Evolutionary conservation across 2,329 filamentous ascomycete species (phyloP).

Genomic region (Aspergillus clavatus): DNA sequence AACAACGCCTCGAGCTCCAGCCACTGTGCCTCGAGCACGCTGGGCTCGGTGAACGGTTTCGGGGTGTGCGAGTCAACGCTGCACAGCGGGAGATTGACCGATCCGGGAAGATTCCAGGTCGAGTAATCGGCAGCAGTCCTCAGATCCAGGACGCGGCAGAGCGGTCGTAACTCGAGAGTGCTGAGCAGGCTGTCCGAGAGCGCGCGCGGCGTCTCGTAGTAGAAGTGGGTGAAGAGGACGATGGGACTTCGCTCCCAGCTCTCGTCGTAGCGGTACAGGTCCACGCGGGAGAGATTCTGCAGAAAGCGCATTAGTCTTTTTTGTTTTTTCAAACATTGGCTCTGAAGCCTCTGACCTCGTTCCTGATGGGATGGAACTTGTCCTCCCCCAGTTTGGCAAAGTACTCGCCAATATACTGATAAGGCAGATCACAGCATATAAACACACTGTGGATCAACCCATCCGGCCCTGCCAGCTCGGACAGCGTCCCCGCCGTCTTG

Average conservation of each 20-base stretch:
- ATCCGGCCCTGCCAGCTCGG: slow-evolving; percentile 42
- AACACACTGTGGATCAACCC: slow-evolving; percentile 54
- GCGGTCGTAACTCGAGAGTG: slow-evolving; percentile 23
- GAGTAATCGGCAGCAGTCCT: slow-evolving; percentile 42
- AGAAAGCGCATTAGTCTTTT: slow-evolving; percentile 5
- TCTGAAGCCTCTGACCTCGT: slow-evolving; percentile 33
- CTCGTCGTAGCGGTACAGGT: slow-evolving; percentile 53
- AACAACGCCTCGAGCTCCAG: slow-evolving; percentile 44
- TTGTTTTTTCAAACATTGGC: neutral
- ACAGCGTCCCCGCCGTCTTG: slow-evolving; percentile 44
- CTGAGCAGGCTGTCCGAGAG: slow-evolving; percentile 18
- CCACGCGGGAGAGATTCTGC: slow-evolving; percentile 46
- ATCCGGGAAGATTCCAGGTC: slow-evolving; percentile 41
- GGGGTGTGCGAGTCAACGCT: slow-evolving; percentile 29
- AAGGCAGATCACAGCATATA: slow-evolving; percentile 59
- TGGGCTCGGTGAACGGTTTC: slow-evolving; percentile 47
- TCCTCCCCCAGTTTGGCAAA: slow-evolving; percentile 51
- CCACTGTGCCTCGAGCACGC: slow-evolving; percentile 46
- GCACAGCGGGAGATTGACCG: slow-evolving; percentile 44
- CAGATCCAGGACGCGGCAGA: slow-evolving; percentile 43
- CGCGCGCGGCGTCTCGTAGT: slow-evolving; percentile 23
- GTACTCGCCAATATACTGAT: slow-evolving; percentile 59
- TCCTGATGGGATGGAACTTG: slow-evolving; percentile 49
- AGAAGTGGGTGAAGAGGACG: slow-evolving; percentile 39
- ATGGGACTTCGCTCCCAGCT: slow-evolving; percentile 48